These are phyloP conservation scores for Thymus mandschuricus DNA, from an alignment of 257 asterid genomes.

Conservation along the genomic window DNA sequence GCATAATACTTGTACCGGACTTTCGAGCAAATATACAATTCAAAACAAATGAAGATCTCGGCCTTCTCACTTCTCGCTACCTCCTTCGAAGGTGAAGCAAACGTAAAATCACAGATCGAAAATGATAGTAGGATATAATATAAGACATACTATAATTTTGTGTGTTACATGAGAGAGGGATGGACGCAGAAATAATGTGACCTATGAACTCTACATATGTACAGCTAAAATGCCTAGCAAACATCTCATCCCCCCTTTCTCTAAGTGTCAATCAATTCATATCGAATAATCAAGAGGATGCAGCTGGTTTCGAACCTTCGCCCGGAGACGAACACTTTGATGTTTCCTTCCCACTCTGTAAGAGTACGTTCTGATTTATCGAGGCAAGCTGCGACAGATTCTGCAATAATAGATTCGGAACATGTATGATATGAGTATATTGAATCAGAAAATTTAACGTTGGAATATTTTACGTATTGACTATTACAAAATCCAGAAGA, in stretches of 20 bases:
- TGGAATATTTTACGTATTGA: constrained; percentile 7
- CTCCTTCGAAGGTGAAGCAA: too few species aligned
- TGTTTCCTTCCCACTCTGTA: constrained; percentile 70
- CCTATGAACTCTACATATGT: constrained; percentile 8
- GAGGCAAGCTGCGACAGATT: constrained; percentile 91
- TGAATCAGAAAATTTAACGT: constrained; percentile 11
- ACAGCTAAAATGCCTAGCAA: constrained; percentile 20
- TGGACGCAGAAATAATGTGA: constrained; percentile 9
- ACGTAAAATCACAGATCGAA: not conserved
- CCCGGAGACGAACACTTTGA: constrained; percentile 68
- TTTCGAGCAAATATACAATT: not conserved
- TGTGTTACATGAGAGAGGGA: constrained; percentile 8
- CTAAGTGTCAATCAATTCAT: not conserved
- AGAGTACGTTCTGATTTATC: constrained; percentile 82
- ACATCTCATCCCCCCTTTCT: constrained; percentile 12
- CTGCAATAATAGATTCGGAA: constrained; percentile 46
- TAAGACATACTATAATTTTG: not conserved
- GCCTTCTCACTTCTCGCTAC: too few species aligned
- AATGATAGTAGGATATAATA: not conserved
- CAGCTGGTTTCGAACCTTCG: constrained; percentile 43
- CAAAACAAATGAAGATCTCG: not conserved
- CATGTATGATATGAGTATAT: constrained; percentile 1
- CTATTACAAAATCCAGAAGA: constrained; percentile 2
- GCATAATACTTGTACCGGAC: not conserved
- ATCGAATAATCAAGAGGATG: constrained; percentile 33